Percentiles rank a stretch among this genome's conserved stretches.
Conservation (phyloP, 2,329 filamentous ascomycete genomes). For the Apiospora kogelbergensis region DNA sequence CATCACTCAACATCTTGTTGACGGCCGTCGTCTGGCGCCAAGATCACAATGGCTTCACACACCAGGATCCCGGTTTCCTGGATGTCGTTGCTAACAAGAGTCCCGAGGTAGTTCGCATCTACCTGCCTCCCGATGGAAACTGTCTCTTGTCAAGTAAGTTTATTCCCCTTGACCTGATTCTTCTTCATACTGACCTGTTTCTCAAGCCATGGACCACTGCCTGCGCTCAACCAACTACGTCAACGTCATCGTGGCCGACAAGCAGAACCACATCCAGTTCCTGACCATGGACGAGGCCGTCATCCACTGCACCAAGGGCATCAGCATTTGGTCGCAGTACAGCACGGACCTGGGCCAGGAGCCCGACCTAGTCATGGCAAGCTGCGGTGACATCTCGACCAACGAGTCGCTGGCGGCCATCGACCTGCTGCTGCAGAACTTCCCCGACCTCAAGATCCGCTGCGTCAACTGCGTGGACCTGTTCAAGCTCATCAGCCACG, state of each 20-base stretch:
- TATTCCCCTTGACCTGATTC: background rate
- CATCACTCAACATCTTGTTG: slow-evolving; percentile 77
- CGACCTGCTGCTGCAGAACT: slow-evolving; percentile 68
- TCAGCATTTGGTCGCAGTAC: slow-evolving; percentile 77
- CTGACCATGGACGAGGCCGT: slow-evolving; percentile 72
- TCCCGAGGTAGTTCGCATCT: slow-evolving; percentile 77
- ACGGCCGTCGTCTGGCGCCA: slow-evolving; percentile 80
- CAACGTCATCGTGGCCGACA: slow-evolving; percentile 78
- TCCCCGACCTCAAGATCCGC: slow-evolving; percentile 72
- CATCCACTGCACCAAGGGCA: slow-evolving; percentile 75
- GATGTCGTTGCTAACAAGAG: slow-evolving; percentile 79
- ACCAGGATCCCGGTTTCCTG: slow-evolving; percentile 79
- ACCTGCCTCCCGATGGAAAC: slow-evolving; percentile 78
- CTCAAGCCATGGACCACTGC: slow-evolving; percentile 70
- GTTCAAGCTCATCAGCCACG: slow-evolving; percentile 73
- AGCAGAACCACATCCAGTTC: slow-evolving; percentile 76
- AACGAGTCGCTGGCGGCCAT: slow-evolving; percentile 74
- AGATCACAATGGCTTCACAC: slow-evolving; percentile 82
- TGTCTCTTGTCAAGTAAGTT: slow-evolving; percentile 59
- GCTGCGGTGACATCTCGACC: slow-evolving; percentile 72
- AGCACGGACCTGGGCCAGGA: slow-evolving; percentile 68
- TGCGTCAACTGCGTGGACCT: slow-evolving; percentile 80
- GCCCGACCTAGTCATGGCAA: slow-evolving; percentile 75
- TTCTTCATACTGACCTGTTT: background rate
- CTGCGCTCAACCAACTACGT: slow-evolving; percentile 74